Base-by-base conservation (phyloP, 306 rosid genomes). In the Gastrolobium villosum region DNA sequence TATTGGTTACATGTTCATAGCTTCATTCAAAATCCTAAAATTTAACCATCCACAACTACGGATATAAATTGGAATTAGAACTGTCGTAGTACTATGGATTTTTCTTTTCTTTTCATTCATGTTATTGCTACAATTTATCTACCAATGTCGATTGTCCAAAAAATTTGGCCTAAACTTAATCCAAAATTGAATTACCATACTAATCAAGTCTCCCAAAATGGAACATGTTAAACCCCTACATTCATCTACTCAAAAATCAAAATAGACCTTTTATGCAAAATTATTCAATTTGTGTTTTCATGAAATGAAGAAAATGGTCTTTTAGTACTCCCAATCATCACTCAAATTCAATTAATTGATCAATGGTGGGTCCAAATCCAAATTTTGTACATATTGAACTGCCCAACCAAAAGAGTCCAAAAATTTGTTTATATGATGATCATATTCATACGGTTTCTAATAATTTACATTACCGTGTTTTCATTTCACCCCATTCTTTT, bases 401-500 rank as follows among this genome's bases (percentile, higher is more conserved):
- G 28, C 40, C 26, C 45, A 72, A 14, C 6, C 44, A 35, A 44
- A 9, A 45, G 5, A 43, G 3, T n/a, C 31, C 37, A 61, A 59
- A 52, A 5, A 61, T n/a, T 44, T 30, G 6, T 45, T 59, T 0
- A 52, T 48, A 15, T 43, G 26, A 55, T 45, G 68, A 65, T 30
- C 73, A 60, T n/a, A 10, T 30, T 67, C 43, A 55, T 39, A 7
- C 32, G 49, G 6, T 56, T 86, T 49, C 31, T 53, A 71, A 32
- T 59, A 72, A 79, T 87, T 75, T 82, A 72, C 86, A 87, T 50
- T 70, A 30, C 65, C 26, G 26, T 76, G 32, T 2, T n/a, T 34
- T 44, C 53, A 40, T 54, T 79, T 56, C 13, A 37, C 48, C 43
- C 65, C 9, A 5, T 40, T 54, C 65, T 37, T 82, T 35, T 26